These are phyloP conservation scores for Chenopodium berlandieri DNA, from an alignment of 148 eudicot species.

Conservation along the genomic window DNA sequence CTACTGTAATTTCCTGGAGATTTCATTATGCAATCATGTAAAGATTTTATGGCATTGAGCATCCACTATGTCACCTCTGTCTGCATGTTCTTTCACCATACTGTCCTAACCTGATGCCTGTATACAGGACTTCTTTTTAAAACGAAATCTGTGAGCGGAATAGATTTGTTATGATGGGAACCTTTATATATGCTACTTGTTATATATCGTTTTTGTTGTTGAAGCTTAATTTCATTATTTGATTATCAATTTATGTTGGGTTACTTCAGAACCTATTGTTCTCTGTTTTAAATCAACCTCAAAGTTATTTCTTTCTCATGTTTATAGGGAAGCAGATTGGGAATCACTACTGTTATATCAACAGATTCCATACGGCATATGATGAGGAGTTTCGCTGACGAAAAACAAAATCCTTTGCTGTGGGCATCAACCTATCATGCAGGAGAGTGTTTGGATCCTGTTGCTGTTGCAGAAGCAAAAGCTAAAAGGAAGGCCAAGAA, in stretches of 20 bases:
- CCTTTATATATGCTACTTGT: background rate
- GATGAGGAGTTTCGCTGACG: conserved; percentile 99
- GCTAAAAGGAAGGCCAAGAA: conserved; percentile 81
- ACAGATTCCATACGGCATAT: conserved; percentile 96
- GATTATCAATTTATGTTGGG: background rate
- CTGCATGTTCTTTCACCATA: background rate
- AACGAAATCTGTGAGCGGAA: background rate
- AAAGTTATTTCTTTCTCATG: background rate
- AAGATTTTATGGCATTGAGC: background rate
- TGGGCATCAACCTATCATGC: conserved; percentile 99
- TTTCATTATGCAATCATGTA: background rate
- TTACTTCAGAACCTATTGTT: background rate
- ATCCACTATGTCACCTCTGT: background rate
- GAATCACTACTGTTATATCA: conserved; percentile 90
- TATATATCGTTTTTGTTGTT: background rate
- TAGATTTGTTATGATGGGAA: background rate
- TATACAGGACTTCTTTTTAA: background rate
- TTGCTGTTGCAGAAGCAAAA: conserved; percentile 90
- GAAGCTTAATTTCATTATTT: background rate
- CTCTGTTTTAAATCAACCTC: background rate
- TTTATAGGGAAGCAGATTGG: conserved; percentile 86
- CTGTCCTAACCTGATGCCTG: background rate
- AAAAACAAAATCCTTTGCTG: conserved; percentile 81
- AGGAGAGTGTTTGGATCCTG: conserved; percentile 81
- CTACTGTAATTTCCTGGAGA: background rate